Evolutionary conservation across 2,329 filamentous ascomycete genomes (phyloP), one percentile per base, ranked within the genome.

Genomic region (Trematosphaeria pertusa): DNA sequence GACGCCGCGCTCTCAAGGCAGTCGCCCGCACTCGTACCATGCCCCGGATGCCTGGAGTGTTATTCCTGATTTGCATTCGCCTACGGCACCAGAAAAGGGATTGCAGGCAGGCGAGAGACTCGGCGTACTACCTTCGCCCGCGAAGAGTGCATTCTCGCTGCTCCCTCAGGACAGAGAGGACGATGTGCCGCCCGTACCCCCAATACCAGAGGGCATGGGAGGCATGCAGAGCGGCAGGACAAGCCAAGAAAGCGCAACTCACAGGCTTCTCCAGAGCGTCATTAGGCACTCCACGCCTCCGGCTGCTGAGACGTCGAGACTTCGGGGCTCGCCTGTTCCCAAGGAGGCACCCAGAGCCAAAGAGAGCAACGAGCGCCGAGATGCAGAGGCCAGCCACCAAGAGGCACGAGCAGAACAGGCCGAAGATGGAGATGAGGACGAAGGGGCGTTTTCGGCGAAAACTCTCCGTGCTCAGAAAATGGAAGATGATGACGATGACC

Each of bases 21-120:
- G 44, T 41, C 54, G 62, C 17, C 61, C 62, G n/a, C 54, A 64
- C 44, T 68, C 68, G 3, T 70, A 56, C 39, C 59, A 66, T 48
- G 64, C 62, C 3, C 69, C 62, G 6, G 57, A 67, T 41, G 56
- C 54, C 20, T 64, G 65, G 67, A 46, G 57, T 26, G 20, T 46
- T 28, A 37, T 52, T 10, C 52, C 59, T 11, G 49, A 56, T 36
- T 30, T 10, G 14, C 21, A 46, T 1, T 31, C 34, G 11, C 32
- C 24, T 11, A 60, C 46, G 9, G 43, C 48, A 5, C 37, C 47
- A 8, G 30, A 38, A 19, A 31, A 22, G 5, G 39, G 43, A 10
- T 37, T 47, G n/a, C 28, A 39, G 31, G 45, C 46, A 33, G 39
- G 57, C 43, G 53, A 59, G 40, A 37, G 56, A 12, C 52, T 63